Percentiles rank a stretch among this genome's conserved stretches.
These are phyloP conservation scores for Amborella trichopoda DNA, from an alignment of 164 flowering plant genomes.

Conservation along the genomic window DNA sequence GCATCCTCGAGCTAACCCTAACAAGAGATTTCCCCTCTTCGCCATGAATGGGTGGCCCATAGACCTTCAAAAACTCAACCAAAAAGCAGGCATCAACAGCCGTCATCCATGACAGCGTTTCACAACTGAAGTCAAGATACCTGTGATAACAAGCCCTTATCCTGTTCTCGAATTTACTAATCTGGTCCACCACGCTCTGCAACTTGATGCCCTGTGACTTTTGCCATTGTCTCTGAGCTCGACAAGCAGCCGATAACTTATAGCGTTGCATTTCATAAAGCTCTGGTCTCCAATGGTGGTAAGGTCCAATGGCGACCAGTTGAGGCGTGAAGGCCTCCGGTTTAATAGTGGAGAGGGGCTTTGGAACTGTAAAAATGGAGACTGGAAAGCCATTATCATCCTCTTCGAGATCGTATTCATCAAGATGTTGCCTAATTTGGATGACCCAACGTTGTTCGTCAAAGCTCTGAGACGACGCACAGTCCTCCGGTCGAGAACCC, in stretches of 20 bases:
- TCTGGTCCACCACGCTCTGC: slow-evolving; percentile 2
- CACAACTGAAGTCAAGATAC: slow-evolving; percentile 6
- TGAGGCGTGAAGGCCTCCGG: slow-evolving; percentile 13
- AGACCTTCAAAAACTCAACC: slow-evolving; percentile 9
- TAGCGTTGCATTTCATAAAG: slow-evolving; percentile 13
- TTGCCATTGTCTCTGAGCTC: slow-evolving; percentile 5
- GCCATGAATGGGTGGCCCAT: not conserved
- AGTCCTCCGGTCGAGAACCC: no score
- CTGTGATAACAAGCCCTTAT: slow-evolving; percentile 10
- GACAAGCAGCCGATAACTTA: slow-evolving; percentile 10
- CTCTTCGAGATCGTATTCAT: slow-evolving; percentile 1
- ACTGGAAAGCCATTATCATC: not conserved
- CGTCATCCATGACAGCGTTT: slow-evolving; percentile 12
- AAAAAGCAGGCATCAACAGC: slow-evolving; percentile 14
- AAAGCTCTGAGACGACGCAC: no score
- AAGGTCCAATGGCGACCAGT: slow-evolving; percentile 15
- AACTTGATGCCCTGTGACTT: slow-evolving; percentile 5
- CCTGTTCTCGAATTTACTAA: slow-evolving; percentile 5
- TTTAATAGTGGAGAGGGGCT: slow-evolving; percentile 6
- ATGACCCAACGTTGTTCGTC: slow-evolving; percentile 6
- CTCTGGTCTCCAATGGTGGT: slow-evolving; percentile 8
- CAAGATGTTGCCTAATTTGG: slow-evolving; percentile 5
- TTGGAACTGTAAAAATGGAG: slow-evolving; percentile 11
- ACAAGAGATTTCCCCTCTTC: not conserved
- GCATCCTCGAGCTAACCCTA: not conserved